Percentiles rank a stretch among this genome's conserved stretches.
These are phyloP conservation scores for Monosporozyma solicola DNA, from an alignment of 805 yeast species.

Conservation along the genomic window DNA sequence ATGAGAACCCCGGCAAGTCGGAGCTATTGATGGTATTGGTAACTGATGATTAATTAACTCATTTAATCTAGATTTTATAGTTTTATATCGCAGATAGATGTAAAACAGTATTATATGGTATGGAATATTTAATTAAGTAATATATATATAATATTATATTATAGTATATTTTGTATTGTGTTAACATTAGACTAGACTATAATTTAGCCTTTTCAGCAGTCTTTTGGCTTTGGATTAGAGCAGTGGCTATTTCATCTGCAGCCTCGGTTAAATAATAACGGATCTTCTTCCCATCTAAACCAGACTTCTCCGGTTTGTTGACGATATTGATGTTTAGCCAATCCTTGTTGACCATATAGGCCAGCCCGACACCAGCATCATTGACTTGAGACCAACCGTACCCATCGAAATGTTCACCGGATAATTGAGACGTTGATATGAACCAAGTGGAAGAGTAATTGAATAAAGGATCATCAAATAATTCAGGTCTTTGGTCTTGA, in stretches of 20 bases:
- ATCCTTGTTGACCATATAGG: slow-evolving; percentile 83
- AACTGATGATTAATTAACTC: no score
- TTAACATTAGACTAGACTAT: not conserved
- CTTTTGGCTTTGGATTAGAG: slow-evolving; percentile 31
- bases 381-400: slow-evolving; percentile 96
- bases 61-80: no score
- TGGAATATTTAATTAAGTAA: not conserved
- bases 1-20: no score
- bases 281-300: slow-evolving; percentile 33
- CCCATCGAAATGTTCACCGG: slow-evolving; percentile 76
- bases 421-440: slow-evolving; percentile 80
- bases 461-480: slow-evolving; percentile 70
- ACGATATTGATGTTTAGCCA: slow-evolving; percentile 82
- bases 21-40: no score
- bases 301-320: slow-evolving; percentile 37
- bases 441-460: slow-evolving; percentile 77
- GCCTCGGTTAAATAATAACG: slow-evolving; percentile 63
- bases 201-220: slow-evolving; percentile 7
- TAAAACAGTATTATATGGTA: not conserved
- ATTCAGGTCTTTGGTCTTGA: slow-evolving; percentile 48
- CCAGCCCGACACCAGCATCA: slow-evolving; percentile 89
- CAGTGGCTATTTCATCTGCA: slow-evolving; percentile 71
- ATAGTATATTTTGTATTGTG: no score
- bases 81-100: not conserved
- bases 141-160: no score